These are phyloP conservation scores for Neurospora sp. DNA, from an alignment of 495 filamentous ascomycete genomes.

Conservation along the genomic window DNA sequence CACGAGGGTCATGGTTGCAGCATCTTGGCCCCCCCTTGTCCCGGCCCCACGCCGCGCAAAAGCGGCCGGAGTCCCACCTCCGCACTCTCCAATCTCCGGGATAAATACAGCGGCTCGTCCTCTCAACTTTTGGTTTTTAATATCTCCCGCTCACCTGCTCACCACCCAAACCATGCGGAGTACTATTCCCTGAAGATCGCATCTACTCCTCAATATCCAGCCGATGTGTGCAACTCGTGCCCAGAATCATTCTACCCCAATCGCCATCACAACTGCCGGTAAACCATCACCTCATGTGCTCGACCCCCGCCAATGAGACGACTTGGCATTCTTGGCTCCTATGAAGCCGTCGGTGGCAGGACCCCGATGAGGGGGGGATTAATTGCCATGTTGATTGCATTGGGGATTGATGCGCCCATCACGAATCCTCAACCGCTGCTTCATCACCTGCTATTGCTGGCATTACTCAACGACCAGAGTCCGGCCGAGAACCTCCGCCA, in stretches of 20 bases:
- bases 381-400: conserved; percentile 11
- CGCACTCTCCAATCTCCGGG: conserved; percentile 15
- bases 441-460: neutral
- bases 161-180: neutral
- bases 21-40: neutral
- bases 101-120: conserved; percentile 11
- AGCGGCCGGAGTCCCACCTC: conserved; percentile 8
- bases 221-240: neutral
- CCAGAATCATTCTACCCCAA: neutral
- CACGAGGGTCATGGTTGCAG: neutral
- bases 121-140: neutral
- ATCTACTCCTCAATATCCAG: neutral
- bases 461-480: neutral
- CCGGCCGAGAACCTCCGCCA: neutral
- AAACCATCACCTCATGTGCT: neutral
- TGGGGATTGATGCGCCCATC: neutral
- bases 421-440: neutral
- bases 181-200: neutral
- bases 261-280: conserved; percentile 12
- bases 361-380: conserved; percentile 9
- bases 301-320: conserved; percentile 9
- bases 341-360: neutral
- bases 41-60: neutral
- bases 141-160: neutral
- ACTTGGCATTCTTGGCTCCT: neutral